Conservation (phyloP, 108 stramenopile species). For the Thalassiosira profunda region DNA sequence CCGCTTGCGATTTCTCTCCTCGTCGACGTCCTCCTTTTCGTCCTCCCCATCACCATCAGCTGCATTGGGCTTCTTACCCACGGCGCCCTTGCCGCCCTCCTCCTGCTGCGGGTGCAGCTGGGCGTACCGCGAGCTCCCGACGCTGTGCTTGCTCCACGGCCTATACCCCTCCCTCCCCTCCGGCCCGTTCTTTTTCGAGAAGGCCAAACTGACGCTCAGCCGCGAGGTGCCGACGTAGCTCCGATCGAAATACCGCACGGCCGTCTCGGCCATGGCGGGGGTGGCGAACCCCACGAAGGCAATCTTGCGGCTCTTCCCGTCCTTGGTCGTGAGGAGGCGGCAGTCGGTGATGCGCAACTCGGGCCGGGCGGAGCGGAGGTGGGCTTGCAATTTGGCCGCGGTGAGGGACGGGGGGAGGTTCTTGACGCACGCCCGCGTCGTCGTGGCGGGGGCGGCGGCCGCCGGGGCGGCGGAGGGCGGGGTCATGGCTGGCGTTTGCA, state of each 20-base stretch:
- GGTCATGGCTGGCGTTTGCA: no score
- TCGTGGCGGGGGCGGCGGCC: constrained; percentile 14
- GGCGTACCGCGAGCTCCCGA: constrained; percentile 44
- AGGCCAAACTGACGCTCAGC: constrained; percentile 72
- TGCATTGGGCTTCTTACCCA: neutral
- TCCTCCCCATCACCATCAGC: neutral
- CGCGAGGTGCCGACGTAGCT: constrained; percentile 62
- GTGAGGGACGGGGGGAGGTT: constrained; percentile 77
- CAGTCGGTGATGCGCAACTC: constrained; percentile 70
- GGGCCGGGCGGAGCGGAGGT: constrained; percentile 38
- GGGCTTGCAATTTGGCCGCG: constrained; percentile 62
- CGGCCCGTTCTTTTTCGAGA: constrained; percentile 55
- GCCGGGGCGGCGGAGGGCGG: no score
- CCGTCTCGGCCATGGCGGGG: constrained; percentile 50
- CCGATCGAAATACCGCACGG: constrained; percentile 63
- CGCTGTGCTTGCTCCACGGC: constrained; percentile 63
- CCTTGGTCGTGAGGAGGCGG: constrained; percentile 68
- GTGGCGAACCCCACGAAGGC: constrained; percentile 88
- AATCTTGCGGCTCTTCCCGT: constrained; percentile 71
- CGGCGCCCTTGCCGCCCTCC: constrained; percentile 18
- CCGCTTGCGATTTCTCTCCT: constrained; percentile 33
- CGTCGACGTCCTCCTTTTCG: constrained; percentile 10
- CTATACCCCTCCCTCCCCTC: constrained; percentile 35
- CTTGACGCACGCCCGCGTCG: constrained; percentile 86
- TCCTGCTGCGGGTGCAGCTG: constrained; percentile 15